Base-by-base conservation (phyloP, 805 yeast genomes). In the Candida ponderosae region DNA sequence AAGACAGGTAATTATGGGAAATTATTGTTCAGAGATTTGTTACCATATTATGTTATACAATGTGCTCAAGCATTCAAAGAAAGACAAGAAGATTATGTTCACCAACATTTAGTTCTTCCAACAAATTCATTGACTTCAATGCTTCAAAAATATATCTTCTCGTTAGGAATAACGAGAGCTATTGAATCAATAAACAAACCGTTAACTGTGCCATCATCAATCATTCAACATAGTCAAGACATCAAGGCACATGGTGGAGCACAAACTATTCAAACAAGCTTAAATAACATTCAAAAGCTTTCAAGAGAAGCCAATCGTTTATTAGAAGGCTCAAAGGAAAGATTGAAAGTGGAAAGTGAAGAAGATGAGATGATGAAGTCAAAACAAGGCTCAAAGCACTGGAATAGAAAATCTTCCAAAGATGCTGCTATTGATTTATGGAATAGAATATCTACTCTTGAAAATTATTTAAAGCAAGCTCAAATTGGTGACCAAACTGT, bases 1-100 rank as follows among this genome's bases (percentile, higher is more conserved):
- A 34, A 32, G 16, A 41, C 43, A 1, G 45, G 40, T 1, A 45
- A 46, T 9, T 40, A 48, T 39, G 60, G 61, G 0, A 39, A 44
- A 14, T 49, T 59, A 5, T 48, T 79, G n/a, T 80, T 88, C 46
- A 58, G 60, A n/a, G 72, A 72, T 17, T 57, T 88, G 3, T 51
- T 87, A 3, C 96, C 97, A 0, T 73, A 72, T 44, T 57, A 68
- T 4, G 72, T 85, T 2, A 70, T 83, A 31, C 83, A 80, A 46
- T 68, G 76, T 3, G 76, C 86, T 0, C 74, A 72, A 30, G 80
- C 88, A 1, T 84, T 75, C 50, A 68, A 72, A 36, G 90, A 81
- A 42, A 65, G 89, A 42, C 78, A 77, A 40, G 74, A 72, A 13
- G 59, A 59, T 4, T 82, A 69, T 48, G 64, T 82, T 9, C 42